phyloP scores from a whole-genome alignment of 768 basidiomycete genomes.

The Rhizopogon rudus region DNA sequence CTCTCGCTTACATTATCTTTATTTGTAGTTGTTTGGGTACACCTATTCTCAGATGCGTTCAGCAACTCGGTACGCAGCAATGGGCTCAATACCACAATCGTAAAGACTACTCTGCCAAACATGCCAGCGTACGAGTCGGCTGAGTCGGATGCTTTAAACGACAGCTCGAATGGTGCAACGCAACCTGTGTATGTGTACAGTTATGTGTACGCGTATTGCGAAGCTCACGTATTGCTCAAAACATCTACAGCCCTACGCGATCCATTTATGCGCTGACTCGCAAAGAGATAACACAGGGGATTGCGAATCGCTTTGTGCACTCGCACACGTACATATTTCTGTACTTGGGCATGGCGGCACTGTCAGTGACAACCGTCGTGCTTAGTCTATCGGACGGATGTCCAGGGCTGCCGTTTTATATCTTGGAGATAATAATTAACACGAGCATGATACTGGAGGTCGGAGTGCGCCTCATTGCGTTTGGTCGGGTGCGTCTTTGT shows the following conservation, averaged over 20 bases:
- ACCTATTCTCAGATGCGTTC: not conserved
- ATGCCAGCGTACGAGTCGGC: slow-evolving; percentile 23
- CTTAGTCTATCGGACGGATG: slow-evolving; percentile 82
- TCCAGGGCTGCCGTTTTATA: slow-evolving; percentile 82
- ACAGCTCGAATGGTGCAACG: slow-evolving; percentile 12
- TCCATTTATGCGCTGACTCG: slow-evolving; percentile 85
- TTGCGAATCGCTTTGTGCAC: slow-evolving; percentile 89
- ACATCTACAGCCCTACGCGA: slow-evolving; percentile 51
- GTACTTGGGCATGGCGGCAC: slow-evolving; percentile 83
- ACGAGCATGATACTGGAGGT: slow-evolving; percentile 94
- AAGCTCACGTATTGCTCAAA: slow-evolving; percentile 13
- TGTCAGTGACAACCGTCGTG: slow-evolving; percentile 82
- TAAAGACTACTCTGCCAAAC: slow-evolving; percentile 19
- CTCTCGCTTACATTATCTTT: slow-evolving; percentile 9
- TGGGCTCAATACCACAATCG: slow-evolving; percentile 1
- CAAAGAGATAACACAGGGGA: slow-evolving; percentile 75
- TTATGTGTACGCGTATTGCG: not conserved
- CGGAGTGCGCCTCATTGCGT: slow-evolving; percentile 83
- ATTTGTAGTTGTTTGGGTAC: slow-evolving; percentile 29
- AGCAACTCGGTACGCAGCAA: not conserved
- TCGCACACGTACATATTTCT: slow-evolving; percentile 83
- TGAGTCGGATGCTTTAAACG: slow-evolving; percentile 33
- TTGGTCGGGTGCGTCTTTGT: slow-evolving; percentile 70
- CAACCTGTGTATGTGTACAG: slow-evolving; percentile 25
- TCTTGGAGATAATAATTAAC: slow-evolving; percentile 87